Evolutionary conservation across 2,329 filamentous ascomycete genomes (phyloP), one percentile per base, ranked within the genome.

Genomic region (Ophiostoma sp.): DNA sequence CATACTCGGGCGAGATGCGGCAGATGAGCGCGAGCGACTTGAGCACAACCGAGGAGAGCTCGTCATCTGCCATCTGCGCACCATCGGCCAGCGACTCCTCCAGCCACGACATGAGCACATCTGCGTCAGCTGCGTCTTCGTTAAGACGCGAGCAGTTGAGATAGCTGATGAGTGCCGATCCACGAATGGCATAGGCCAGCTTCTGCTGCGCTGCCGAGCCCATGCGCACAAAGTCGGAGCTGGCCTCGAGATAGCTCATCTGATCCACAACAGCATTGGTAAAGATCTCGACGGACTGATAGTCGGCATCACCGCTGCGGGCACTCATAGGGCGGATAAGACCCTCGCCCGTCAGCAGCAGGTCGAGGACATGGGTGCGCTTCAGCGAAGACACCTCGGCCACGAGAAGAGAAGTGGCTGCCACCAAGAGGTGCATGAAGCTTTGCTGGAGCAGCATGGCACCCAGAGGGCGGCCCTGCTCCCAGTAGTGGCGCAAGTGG

Each of bases 361-460:
- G 82, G 75, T 95, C 91, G 64, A 97, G 82, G 68, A 96, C 84
- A 72, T 92, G 87, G 17, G 83, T 83, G 57, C 86, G 83, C 68
- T 85, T 84, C 52, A 91, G 81, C 20, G 82, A 79, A n/a, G 85
- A 81, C 6, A 85, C 84, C 57, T 90, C 87, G 41, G 87, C 84
- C 23, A 92, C 84, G 72, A 94, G 82, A 36, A 94, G 84, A 17
- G 92, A 91, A 1, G 92, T 92, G 69, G 87, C 90, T 1, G 93
- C 88, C 44, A 93, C 89, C 15, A 97, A 84, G 41, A 98, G 86
- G 79, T 88, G 89, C 84, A 96, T 93, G 77, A 96, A 96, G 73
- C 90, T 93, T 76, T 92, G 88, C 78, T 97, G 93, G 31, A 99
- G 80, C 6, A 98, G 85, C 90, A 97, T 95, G 15, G 94, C 93